These are phyloP conservation scores for Candolleomyces aberdarensis DNA, from an alignment of 768 basidiomycete species.

Conservation along the genomic window DNA sequence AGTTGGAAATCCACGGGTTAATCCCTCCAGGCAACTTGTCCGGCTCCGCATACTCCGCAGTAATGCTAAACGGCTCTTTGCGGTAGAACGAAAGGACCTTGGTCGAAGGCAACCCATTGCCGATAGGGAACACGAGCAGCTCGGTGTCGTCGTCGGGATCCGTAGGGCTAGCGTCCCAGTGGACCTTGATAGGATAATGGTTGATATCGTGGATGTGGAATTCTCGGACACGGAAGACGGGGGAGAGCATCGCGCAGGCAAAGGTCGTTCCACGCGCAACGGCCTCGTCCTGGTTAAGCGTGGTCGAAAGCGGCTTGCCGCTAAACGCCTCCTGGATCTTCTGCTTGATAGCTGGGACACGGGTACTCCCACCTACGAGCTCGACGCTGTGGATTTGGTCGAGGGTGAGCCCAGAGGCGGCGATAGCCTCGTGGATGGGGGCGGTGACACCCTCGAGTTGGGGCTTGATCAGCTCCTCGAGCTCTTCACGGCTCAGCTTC, in stretches of 20 bases:
- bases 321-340: conserved; percentile 82
- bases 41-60: conserved; percentile 80
- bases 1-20: conserved; percentile 82
- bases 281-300: conserved; percentile 98
- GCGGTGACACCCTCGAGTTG: conserved; percentile 74
- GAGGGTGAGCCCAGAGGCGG: conserved; percentile 72
- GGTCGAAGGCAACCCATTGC: conserved; percentile 86
- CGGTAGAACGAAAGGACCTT: conserved; percentile 96
- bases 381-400: conserved; percentile 91
- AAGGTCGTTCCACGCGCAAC: conserved; percentile 95
- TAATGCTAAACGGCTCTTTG: conserved; percentile 82
- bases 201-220: conserved; percentile 87
- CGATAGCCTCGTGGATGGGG: conserved; percentile 77
- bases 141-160: conserved; percentile 91
- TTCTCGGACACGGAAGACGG: conserved; percentile 96
- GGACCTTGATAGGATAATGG: conserved; percentile 85
- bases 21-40: conserved; percentile 67
- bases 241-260: conserved; percentile 94
- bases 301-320: conserved; percentile 82
- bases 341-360: conserved; percentile 87
- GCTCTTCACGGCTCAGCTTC: conserved; percentile 75
- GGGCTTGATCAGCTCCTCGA: conserved; percentile 73
- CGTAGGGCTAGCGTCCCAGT: conserved; percentile 72
- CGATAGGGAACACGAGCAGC: conserved; percentile 83
- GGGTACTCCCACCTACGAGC: conserved; percentile 90